Base-by-base conservation (phyloP, 768 basidiomycete genomes). In the Tephrocybe sp. region DNA sequence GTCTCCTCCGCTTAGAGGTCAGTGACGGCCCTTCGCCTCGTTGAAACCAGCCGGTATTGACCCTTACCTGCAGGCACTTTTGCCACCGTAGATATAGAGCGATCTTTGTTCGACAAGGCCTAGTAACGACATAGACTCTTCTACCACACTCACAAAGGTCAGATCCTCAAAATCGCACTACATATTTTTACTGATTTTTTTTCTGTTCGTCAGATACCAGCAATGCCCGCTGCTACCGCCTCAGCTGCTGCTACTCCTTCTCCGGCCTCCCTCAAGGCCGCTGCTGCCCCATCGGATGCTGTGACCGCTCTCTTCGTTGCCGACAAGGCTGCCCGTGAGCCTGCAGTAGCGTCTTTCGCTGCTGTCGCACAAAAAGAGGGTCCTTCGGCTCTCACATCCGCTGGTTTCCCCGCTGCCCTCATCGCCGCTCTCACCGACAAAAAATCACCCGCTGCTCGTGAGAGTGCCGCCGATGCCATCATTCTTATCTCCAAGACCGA, bases 351-450 rank as follows among this genome's bases (percentile, higher is more conserved):
- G 61, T 70, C 79, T 32, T 76, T 98, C 59, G 87, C 83, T 58
- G 80, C 85, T 53, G 73, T 81, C 67, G 84, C 82, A 59, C 83
- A 92, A 84, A 91, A 91, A 74, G 82, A 90, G 51, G 93, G 93
- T 66, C 88, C 90, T 57, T 72, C 83, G 54, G 85, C 84, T 68
- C 81, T 97, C 65, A 75, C 78, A 54, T 75, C 84, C 55, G 73
- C 82, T 55, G 85, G 79, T 56, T 87, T 95, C 73, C 73, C 72
- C 32, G 86, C 85, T 48, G 88, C 90, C 61, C 70, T 83, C 57
- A 62, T 91, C 70, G 90, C 88, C 78, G 93, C 92, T 47, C 84
- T 97, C 57, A 78, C 77, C 71, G 93, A 97, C 85, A 98, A 98
- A 84, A 97, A 95, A 78, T 90, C 88, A 15, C 86, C 93, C 46